Conservation (phyloP, 1,139 yeast species). For the Kurtzmaniella quercitrusa region DNA sequence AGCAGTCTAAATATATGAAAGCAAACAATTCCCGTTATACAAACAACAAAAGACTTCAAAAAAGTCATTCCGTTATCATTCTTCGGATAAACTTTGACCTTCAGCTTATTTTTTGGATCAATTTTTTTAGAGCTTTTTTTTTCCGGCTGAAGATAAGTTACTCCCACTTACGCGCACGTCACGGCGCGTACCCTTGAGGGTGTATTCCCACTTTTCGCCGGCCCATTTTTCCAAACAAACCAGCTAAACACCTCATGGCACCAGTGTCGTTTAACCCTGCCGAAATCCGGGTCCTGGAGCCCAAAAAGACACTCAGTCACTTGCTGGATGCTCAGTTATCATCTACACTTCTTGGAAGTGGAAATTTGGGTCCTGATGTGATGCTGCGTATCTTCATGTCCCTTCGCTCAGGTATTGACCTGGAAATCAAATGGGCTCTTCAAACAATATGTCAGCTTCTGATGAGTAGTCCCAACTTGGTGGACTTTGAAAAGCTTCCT, state of each 20-base stretch:
- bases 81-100: no score
- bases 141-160: no score
- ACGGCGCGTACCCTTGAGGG: not conserved
- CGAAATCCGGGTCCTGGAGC: slow-evolving; percentile 20
- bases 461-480: slow-evolving; percentile 41
- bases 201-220: not conserved
- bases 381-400: slow-evolving; percentile 61
- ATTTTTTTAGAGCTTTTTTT: no score
- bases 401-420: slow-evolving; percentile 52
- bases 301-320: slow-evolving; percentile 14
- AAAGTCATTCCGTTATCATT: no score
- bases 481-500: slow-evolving; percentile 47
- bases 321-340: slow-evolving; percentile 15
- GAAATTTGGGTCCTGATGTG: slow-evolving; percentile 54
- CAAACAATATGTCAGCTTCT: slow-evolving; percentile 57
- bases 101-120: no score
- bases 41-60: no score
- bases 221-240: not conserved
- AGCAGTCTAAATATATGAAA: no score
- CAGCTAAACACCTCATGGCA: not conserved
- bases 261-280: slow-evolving; percentile 9
- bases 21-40: no score
- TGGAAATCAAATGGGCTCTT: slow-evolving; percentile 67
- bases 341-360: slow-evolving; percentile 34
- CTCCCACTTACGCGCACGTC: not conserved